These are phyloP conservation scores for Neurospora crassa DNA, from an alignment of 2,329 filamentous ascomycete species.

Conservation along the genomic window DNA sequence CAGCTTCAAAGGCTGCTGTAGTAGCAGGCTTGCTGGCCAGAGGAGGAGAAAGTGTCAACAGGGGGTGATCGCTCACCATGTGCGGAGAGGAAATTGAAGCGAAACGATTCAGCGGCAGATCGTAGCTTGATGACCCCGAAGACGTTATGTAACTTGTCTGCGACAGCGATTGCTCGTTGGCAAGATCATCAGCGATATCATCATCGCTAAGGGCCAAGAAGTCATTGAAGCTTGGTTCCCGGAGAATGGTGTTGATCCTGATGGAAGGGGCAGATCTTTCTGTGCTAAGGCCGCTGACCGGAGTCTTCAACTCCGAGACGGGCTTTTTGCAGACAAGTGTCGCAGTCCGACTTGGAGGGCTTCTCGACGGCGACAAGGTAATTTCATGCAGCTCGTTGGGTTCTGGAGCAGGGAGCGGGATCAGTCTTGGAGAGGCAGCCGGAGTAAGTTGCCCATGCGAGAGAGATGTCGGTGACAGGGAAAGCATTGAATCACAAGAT, in stretches of 20 bases:
- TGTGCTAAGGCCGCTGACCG: not conserved
- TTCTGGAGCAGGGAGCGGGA: conserved; percentile 5
- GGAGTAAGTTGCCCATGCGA: conserved; percentile 7
- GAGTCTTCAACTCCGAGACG: not conserved
- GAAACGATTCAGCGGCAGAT: conserved; percentile 12
- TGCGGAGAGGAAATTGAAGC: not conserved
- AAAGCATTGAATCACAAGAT: not conserved
- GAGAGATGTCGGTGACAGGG: not conserved
- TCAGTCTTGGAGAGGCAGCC: conserved; percentile 13
- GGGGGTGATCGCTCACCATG: conserved; percentile 14
- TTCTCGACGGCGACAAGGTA: not conserved
- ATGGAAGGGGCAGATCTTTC: conserved; percentile 18
- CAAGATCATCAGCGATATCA: conserved; percentile 40
- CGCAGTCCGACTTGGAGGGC: not conserved
- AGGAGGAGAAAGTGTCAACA: conserved; percentile 37
- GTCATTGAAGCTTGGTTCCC: conserved; percentile 43
- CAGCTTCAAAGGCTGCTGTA: conserved; percentile 43
- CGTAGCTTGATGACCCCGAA: conserved; percentile 9
- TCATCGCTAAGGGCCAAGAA: conserved; percentile 47
- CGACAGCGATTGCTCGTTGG: conserved; percentile 5
- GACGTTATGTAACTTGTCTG: not conserved
- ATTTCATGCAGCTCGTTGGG: not conserved
- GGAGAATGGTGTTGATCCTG: conserved; percentile 28
- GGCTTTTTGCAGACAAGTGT: not conserved
- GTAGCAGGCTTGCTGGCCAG: conserved; percentile 33